Evolutionary conservation across 495 filamentous ascomycete genomes (phyloP).

Genomic region (Xylona heveae): DNA sequence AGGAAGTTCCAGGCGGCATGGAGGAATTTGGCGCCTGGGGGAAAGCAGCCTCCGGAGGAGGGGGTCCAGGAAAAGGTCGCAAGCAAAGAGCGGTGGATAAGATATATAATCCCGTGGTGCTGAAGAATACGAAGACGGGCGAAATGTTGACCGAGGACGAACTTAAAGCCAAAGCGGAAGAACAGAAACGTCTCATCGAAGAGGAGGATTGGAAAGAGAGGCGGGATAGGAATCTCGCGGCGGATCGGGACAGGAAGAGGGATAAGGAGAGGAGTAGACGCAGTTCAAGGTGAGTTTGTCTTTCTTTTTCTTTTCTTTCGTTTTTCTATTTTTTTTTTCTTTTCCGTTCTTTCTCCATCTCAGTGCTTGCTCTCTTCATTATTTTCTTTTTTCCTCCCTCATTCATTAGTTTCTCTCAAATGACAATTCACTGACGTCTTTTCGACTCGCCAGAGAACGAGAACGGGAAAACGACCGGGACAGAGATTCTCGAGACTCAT

Average conservation of each 20-base stretch:
- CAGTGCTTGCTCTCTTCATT: too few relatives aligned
- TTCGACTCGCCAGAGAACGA: too few relatives aligned
- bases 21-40: conserved; percentile 61
- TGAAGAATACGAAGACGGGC: conserved; percentile 45
- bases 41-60: conserved; percentile 39
- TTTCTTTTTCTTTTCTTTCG: too few relatives aligned
- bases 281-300: conserved; percentile 1
- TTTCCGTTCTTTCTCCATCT: too few relatives aligned
- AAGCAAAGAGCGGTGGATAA: conserved; percentile 24
- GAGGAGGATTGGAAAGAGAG: conserved; percentile 26
- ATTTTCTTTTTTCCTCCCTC: too few relatives aligned
- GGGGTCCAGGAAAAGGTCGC: conserved; percentile 28
- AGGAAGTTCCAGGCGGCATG: conserved; percentile 25
- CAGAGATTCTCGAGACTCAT: too few relatives aligned
- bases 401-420: too few relatives aligned
- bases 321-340: too few relatives aligned
- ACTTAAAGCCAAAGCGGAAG: conserved; percentile 20
- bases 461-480: too few relatives aligned
- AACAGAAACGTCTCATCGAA: conserved; percentile 15
- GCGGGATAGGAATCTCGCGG: conserved; percentile 23
- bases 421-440: too few relatives aligned
- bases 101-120: conserved; percentile 42
- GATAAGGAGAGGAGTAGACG: conserved; percentile 10
- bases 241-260: conserved; percentile 21
- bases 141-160: conserved; percentile 44